Conservation (phyloP, 2,329 filamentous ascomycete genomes). For the Calonectria pseudoturangicola region DNA sequence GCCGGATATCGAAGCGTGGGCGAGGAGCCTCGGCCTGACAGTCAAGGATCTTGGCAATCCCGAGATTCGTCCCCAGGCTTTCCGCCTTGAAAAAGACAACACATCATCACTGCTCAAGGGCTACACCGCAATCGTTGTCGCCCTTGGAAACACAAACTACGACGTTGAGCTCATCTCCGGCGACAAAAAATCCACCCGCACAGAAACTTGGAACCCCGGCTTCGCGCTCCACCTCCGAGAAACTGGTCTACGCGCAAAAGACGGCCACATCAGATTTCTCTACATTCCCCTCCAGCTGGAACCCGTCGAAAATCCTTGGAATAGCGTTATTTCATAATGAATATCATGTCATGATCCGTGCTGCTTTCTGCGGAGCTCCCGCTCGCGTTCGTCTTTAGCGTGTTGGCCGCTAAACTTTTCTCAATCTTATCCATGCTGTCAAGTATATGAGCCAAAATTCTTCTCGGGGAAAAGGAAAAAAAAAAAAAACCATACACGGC, state of each 20-base stretch:
- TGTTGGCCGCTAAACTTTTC: slow-evolving; percentile 48
- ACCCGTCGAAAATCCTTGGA: slow-evolving; percentile 42
- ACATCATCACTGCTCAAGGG: slow-evolving; percentile 53
- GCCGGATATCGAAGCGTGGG: slow-evolving; percentile 51
- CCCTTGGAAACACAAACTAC: slow-evolving; percentile 53
- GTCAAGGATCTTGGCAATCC: slow-evolving; percentile 51
- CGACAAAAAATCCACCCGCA: slow-evolving; percentile 48
- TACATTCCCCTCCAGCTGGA: slow-evolving; percentile 53
- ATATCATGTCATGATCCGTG: slow-evolving; percentile 54
- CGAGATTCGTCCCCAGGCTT: slow-evolving; percentile 53
- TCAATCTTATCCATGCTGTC: slow-evolving; percentile 51
- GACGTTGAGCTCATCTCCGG: slow-evolving; percentile 51
- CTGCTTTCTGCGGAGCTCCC: slow-evolving; percentile 43
- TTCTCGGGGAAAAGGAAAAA: background rate
- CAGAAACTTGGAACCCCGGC: slow-evolving; percentile 50
- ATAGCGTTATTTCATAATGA: slow-evolving; percentile 52
- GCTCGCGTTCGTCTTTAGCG: slow-evolving; percentile 44
- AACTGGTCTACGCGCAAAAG: slow-evolving; percentile 51
- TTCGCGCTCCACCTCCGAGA: slow-evolving; percentile 52
- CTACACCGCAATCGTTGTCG: slow-evolving; percentile 52
- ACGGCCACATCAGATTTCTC: slow-evolving; percentile 52
- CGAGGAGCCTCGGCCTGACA: slow-evolving; percentile 48
- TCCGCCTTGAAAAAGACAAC: slow-evolving; percentile 53
- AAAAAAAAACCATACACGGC: background rate
- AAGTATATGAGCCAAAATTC: slow-evolving; percentile 39